Conservation (phyloP, 257 asterid genomes). For the Solanum rostratum region DNA sequence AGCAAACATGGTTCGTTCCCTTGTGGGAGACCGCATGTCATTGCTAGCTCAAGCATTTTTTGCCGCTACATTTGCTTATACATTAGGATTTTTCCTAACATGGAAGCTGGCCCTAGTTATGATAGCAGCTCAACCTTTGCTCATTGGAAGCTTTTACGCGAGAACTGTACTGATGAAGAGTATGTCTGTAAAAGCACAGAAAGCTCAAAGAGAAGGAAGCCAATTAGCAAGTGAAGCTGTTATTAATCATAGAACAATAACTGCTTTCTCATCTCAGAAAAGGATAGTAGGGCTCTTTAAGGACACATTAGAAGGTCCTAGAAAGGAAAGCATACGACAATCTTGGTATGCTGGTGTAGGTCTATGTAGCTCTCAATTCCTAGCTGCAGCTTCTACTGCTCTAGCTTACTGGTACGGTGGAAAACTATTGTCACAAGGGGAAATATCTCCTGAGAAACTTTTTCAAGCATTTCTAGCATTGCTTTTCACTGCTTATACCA, state of each 20-base stretch:
- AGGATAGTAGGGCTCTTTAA: conserved; percentile 32
- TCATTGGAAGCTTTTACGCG: conserved; percentile 52
- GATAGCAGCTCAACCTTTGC: conserved; percentile 60
- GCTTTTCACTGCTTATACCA: conserved; percentile 75
- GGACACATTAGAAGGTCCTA: conserved; percentile 39
- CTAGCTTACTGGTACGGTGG: conserved; percentile 87
- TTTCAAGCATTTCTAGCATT: conserved; percentile 74
- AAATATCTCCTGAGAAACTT: conserved; percentile 44
- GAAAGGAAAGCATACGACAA: conserved; percentile 50
- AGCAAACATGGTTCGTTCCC: conserved; percentile 49
- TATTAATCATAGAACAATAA: conserved; percentile 49
- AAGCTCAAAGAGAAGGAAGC: conserved; percentile 58
- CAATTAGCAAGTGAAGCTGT: conserved; percentile 66
- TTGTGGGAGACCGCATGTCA: conserved; percentile 56
- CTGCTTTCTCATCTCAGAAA: conserved; percentile 59
- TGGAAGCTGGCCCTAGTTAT: conserved; percentile 53
- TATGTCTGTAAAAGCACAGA: conserved; percentile 42
- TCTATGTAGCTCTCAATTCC: conserved; percentile 62
- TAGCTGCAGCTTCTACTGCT: conserved; percentile 70
- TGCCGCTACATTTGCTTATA: conserved; percentile 42
- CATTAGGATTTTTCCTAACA: conserved; percentile 40
- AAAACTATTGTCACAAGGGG: conserved; percentile 28
- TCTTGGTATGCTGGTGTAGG: conserved; percentile 66
- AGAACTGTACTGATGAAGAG: conserved; percentile 48
- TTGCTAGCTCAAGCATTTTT: conserved; percentile 40